Evolutionary conservation across 805 yeast genomes (phyloP).

Genomic region (Lipomyces anomalus): DNA sequence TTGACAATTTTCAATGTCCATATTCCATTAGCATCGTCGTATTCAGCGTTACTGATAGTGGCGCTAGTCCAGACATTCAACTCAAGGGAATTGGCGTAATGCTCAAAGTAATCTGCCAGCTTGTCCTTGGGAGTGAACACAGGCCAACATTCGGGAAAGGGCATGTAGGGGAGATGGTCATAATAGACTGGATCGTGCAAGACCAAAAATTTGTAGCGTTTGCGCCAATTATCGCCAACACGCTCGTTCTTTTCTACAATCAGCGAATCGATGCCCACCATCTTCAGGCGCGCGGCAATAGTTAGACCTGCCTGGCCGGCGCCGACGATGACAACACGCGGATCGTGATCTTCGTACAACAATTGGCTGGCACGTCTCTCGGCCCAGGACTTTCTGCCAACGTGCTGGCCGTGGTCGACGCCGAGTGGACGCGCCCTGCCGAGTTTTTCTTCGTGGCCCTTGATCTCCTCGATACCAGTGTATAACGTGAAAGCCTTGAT

Average conservation of each 20-base stretch:
- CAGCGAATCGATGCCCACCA: constrained; percentile 37
- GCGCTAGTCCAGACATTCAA: constrained; percentile 35
- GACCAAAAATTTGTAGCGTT: constrained; percentile 40
- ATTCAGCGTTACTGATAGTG: constrained; percentile 33
- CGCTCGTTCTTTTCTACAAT: constrained; percentile 36
- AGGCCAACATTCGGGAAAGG: constrained; percentile 40
- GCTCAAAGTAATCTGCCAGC: constrained; percentile 40
- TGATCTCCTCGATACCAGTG: constrained; percentile 35
- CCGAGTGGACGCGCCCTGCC: constrained; percentile 37
- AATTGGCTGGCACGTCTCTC: constrained; percentile 30
- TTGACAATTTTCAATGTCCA: constrained; percentile 33
- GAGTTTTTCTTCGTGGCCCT: constrained; percentile 33
- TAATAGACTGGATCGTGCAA: constrained; percentile 43
- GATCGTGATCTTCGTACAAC: constrained; percentile 34
- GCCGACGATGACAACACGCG: constrained; percentile 39
- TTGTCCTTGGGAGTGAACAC: constrained; percentile 42
- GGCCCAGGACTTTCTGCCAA: constrained; percentile 38
- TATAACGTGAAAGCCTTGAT: constrained; percentile 35
- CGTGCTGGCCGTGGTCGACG: constrained; percentile 39
- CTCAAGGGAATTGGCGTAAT: constrained; percentile 37
- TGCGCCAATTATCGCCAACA: constrained; percentile 44
- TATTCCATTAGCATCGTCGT: constrained; percentile 28
- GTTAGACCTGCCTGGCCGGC: constrained; percentile 45
- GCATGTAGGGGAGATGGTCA: constrained; percentile 40
- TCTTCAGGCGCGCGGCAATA: constrained; percentile 39